Percentiles rank a stretch among this genome's conserved stretches.
These are phyloP conservation scores for Salvia splendens DNA, from an alignment of 257 asterid species.

Conservation along the genomic window DNA sequence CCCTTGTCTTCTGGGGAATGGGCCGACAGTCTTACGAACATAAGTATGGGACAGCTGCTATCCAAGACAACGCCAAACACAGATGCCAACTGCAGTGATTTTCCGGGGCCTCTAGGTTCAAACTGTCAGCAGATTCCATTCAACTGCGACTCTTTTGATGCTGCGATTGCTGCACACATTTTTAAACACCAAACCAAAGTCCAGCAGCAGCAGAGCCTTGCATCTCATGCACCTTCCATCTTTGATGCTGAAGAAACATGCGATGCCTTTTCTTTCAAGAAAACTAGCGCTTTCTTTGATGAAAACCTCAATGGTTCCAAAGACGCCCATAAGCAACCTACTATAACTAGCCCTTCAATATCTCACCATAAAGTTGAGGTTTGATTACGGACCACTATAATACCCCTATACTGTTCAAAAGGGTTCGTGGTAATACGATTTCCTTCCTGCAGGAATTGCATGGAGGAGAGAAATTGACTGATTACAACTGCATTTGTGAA, in stretches of 20 bases:
- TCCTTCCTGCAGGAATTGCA: constrained; percentile 51
- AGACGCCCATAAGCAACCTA: constrained; percentile 38
- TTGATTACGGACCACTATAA: constrained; percentile 23
- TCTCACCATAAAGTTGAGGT: constrained; percentile 56
- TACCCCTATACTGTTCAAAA: background rate
- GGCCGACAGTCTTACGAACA: constrained; percentile 90
- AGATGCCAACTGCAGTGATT: constrained; percentile 47
- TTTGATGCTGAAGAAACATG: constrained; percentile 98
- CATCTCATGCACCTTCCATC: constrained; percentile 59
- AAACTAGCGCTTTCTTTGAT: constrained; percentile 39
- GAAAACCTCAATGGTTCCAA: constrained; percentile 37
- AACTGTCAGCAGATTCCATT: constrained; percentile 60
- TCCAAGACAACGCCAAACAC: constrained; percentile 48
- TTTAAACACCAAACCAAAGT: constrained; percentile 67
- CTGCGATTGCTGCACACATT: constrained; percentile 96
- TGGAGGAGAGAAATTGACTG: constrained; percentile 41
- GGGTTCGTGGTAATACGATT: constrained; percentile 24
- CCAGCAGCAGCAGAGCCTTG: constrained; percentile 49
- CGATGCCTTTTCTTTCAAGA: constrained; percentile 86
- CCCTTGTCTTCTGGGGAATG: constrained; percentile 69
- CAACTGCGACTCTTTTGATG: constrained; percentile 96
- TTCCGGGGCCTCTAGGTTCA: constrained; percentile 42
- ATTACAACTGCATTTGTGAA: constrained; percentile 36
- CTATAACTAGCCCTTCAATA: constrained; percentile 41
- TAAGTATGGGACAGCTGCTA: constrained; percentile 81